Evolutionary conservation across 129 eudicot genomes (phyloP).

Genomic region (Sambucus nigra): DNA sequence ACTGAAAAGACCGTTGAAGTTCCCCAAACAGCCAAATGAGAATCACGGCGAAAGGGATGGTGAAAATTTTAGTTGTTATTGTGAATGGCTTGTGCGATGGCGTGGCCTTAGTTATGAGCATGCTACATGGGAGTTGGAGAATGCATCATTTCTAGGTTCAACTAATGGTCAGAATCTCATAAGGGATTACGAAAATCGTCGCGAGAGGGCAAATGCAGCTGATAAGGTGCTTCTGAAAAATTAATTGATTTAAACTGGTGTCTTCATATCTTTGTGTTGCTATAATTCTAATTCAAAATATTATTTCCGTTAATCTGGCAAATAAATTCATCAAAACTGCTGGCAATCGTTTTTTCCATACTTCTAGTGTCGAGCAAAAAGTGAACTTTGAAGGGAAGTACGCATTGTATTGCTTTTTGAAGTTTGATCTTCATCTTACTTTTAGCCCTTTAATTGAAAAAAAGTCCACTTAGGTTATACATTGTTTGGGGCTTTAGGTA

Average conservation of each 20-base stretch:
- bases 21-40: slow-evolving; percentile 16
- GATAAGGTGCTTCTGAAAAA: slow-evolving; percentile 33
- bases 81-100: slow-evolving; percentile 88
- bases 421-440: too few species aligned
- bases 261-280: neutral
- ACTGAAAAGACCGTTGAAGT: slow-evolving; percentile 29
- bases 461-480: too few species aligned
- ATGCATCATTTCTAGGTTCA: slow-evolving; percentile 28
- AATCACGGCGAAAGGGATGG: slow-evolving; percentile 9
- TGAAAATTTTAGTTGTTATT: slow-evolving; percentile 24
- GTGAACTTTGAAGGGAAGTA: too few species aligned
- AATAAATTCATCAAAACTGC: neutral
- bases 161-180: slow-evolving; percentile 37
- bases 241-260: neutral
- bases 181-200: slow-evolving; percentile 40
- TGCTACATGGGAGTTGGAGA: slow-evolving; percentile 67
- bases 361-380: neutral
- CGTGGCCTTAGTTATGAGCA: slow-evolving; percentile 45
- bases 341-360: neutral
- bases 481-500: too few species aligned
- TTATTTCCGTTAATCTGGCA: neutral
- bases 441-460: too few species aligned
- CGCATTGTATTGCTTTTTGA: too few species aligned
- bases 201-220: slow-evolving; percentile 20
- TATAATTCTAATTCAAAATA: neutral